phyloP scores from a whole-genome alignment of 106 monocot genomes.

The Cymbidium sinense region DNA sequence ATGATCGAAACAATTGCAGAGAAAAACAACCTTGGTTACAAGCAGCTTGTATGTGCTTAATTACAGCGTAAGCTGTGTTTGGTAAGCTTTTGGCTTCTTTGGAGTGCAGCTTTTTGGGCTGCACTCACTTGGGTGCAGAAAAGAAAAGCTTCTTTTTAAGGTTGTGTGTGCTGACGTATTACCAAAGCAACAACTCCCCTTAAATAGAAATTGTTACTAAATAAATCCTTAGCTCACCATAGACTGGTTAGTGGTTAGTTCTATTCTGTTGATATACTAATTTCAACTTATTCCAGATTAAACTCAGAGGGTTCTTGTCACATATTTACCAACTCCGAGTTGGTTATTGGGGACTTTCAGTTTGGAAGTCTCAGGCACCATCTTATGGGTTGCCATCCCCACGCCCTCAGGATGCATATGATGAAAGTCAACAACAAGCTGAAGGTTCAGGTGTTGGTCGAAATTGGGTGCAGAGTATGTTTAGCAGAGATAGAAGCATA shows the following conservation, averaged over 20 bases:
- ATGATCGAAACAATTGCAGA: conserved; percentile 90
- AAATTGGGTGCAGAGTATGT: conserved; percentile 99
- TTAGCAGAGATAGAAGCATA: conserved; percentile 83
- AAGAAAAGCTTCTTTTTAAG: neutral
- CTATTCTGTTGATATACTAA: neutral
- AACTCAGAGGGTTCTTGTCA: conserved; percentile 78
- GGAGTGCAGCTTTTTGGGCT: neutral
- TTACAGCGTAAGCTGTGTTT: conserved; percentile 1
- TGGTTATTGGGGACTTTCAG: conserved; percentile 87
- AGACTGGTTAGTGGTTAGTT: neutral
- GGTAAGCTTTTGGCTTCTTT: neutral
- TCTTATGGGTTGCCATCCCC: conserved; percentile 81
- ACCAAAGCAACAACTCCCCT: neutral
- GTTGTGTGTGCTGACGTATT: neutral
- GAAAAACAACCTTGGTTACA: conserved; percentile 93
- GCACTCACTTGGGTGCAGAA: neutral
- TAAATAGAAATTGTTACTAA: neutral
- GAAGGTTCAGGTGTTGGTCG: conserved; percentile 90
- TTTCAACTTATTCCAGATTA: conserved; percentile 48
- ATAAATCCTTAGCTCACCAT: neutral
- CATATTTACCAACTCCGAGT: conserved; percentile 87
- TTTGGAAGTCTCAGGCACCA: conserved; percentile 41
- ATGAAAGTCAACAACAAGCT: conserved; percentile 72
- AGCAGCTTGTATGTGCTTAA: conserved; percentile 69
- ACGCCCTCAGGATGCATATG: conserved; percentile 51